Evolutionary conservation across 2,329 filamentous ascomycete species (phyloP), one percentile per base, ranked within the genome.

Genomic region (Blastomyces silverae): DNA sequence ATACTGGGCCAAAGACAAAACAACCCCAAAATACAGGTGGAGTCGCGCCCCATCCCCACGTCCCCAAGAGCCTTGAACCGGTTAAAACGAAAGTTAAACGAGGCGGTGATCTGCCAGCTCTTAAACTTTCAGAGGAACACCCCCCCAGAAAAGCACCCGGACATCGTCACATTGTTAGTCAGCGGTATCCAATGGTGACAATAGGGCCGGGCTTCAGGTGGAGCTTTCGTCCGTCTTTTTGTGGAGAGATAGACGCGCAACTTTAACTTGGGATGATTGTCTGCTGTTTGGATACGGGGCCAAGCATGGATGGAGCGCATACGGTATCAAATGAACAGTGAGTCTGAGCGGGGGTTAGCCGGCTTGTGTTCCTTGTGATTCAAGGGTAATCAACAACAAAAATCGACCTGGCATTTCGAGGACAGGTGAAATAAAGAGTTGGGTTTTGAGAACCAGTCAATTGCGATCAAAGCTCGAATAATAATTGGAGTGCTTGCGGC

Each of bases 191-290:
- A 59, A 37, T 58, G 31, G 42, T 44, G 39, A 46, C 37, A 46
- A 28, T 3, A 60, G 8, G 11, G 57, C 11, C 11, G 22, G 39
- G 22, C 8, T 60, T 46, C 3, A 20, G 17, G 57, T 44, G 57
- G 57, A 60, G 39, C 39, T 60, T 25, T 17, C 31, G 20, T 39
- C 39, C 39, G 57, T 25, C 39, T 17, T 46, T 60, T 25, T 60
- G 22, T 60, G 57, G 37, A 42, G 39, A 60, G n/a, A 61, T 61
- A 61, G 58, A n/a, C 58, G 44, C 58, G 58, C 58, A 61, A 22
- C 22, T 60, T 39, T 17, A 46, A 17, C 7, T 61, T 48, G 6
- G 6, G 6, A 46, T 58, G 7, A 22, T 25, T 42, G 31, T 13
- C 28, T 7, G 13, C 50, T 52, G 6, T 48, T 25, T 52, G 48